Evolutionary conservation across 805 yeast species (phyloP).

Genomic region (Babjeviella inositovora): DNA sequence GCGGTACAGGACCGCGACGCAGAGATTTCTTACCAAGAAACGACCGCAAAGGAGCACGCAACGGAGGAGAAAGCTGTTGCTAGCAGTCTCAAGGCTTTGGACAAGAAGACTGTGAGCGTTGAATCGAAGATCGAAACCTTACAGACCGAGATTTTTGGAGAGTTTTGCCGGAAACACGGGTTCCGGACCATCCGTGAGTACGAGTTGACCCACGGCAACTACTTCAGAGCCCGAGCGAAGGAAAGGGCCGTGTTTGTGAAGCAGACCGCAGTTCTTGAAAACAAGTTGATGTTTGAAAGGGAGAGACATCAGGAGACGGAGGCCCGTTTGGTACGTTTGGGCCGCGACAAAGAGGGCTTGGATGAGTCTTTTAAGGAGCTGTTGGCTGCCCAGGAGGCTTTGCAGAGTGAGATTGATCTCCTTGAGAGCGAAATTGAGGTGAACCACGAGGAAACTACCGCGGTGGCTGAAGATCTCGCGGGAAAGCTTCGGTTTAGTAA

Average conservation of each 20-base stretch:
- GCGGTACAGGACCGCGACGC: slow-evolving; percentile 13
- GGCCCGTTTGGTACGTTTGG: slow-evolving; percentile 25
- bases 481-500: slow-evolving; percentile 14
- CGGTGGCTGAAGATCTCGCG: slow-evolving; percentile 12
- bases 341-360: slow-evolving; percentile 17
- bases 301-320: slow-evolving; percentile 39
- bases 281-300: slow-evolving; percentile 46
- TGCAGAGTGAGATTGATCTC: slow-evolving; percentile 15
- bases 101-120: slow-evolving; percentile 1
- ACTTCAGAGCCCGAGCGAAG: slow-evolving; percentile 35
- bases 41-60: too few species aligned
- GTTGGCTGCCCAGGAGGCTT: slow-evolving; percentile 12
- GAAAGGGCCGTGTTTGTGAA: slow-evolving; percentile 46
- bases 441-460: slow-evolving; percentile 14
- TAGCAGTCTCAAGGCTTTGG: too few species aligned
- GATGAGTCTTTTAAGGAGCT: slow-evolving; percentile 14
- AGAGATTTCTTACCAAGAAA: slow-evolving; percentile 36
- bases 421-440: slow-evolving; percentile 23
- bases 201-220: slow-evolving; percentile 51
- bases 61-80: too few species aligned
- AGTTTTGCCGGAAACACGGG: slow-evolving; percentile 38
- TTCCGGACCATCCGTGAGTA: slow-evolving; percentile 47
- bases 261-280: slow-evolving; percentile 43
- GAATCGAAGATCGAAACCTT: slow-evolving; percentile 9
- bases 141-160: slow-evolving; percentile 27